These are phyloP conservation scores for Dioscorea dumetorum DNA, from an alignment of 106 monocot genomes.

Conservation along the genomic window DNA sequence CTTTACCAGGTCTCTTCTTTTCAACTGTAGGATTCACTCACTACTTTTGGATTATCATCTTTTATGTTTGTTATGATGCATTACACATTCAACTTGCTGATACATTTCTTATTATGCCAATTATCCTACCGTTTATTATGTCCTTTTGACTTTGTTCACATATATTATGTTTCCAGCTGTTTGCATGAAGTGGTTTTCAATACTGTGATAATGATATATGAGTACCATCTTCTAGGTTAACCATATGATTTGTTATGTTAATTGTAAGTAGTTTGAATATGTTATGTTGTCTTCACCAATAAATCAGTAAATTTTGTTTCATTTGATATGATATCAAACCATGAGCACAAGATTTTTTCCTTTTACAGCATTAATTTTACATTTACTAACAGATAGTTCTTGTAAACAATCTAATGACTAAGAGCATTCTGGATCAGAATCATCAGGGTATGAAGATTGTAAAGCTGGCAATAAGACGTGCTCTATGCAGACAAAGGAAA, in stretches of 20 bases:
- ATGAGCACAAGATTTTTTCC: background rate
- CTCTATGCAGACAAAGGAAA: conserved; percentile 13
- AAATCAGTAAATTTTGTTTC: no score
- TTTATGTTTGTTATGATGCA: no score
- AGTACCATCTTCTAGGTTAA: background rate
- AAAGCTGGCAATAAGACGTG: conserved; percentile 66
- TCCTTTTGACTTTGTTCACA: no score
- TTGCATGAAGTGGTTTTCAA: no score
- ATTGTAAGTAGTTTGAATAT: background rate
- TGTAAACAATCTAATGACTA: conserved; percentile 1
- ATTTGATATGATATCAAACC: background rate
- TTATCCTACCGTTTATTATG: no score
- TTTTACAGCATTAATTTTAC: background rate
- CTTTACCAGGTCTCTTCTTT: no score
- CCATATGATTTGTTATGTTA: background rate
- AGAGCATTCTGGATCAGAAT: conserved; percentile 12
- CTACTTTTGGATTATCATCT: no score
- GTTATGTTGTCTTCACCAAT: background rate
- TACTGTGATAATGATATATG: background rate
- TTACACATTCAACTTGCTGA: no score
- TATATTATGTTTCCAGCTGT: no score
- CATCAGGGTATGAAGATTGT: conserved; percentile 24
- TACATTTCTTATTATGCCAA: no score
- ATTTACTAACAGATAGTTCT: background rate
- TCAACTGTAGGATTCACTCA: no score